Percentiles rank a stretch among this genome's conserved stretches.
Conservation (phyloP, 2,329 filamentous ascomycete species). For the Fusarium kyushuense region DNA sequence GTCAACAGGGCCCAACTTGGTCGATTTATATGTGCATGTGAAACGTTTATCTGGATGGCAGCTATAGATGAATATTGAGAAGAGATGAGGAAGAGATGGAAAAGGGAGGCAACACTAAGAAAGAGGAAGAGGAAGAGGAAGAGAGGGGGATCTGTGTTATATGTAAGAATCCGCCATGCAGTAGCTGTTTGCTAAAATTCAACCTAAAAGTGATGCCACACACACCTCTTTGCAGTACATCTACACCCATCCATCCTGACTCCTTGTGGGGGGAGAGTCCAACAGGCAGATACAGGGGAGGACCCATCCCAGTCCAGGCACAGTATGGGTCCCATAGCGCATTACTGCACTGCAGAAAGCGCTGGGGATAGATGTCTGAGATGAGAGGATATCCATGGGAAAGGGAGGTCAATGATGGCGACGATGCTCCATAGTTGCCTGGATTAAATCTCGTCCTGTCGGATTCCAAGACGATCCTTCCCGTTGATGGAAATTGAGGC, state of each 20-base stretch:
- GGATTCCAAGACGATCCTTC: slow-evolving; percentile 41
- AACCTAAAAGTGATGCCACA: slow-evolving; percentile 39
- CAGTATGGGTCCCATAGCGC: slow-evolving; percentile 22
- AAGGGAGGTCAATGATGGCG: slow-evolving; percentile 32
- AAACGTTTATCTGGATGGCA: slow-evolving; percentile 12
- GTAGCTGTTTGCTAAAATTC: slow-evolving; percentile 27
- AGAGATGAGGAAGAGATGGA: slow-evolving; percentile 9
- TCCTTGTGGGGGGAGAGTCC: slow-evolving; percentile 29
- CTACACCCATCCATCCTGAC: slow-evolving; percentile 19
- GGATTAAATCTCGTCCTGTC: slow-evolving; percentile 42
- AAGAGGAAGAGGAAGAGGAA: slow-evolving; percentile 1
- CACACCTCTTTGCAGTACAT: slow-evolving; percentile 19
- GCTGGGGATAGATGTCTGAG: slow-evolving; percentile 39
- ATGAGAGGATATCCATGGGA: slow-evolving; percentile 1
- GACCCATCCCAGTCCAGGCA: slow-evolving; percentile 38
- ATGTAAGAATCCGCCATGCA: slow-evolving; percentile 22
- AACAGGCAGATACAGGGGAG: slow-evolving; percentile 39
- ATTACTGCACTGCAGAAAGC: slow-evolving; percentile 17
- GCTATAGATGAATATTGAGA: slow-evolving; percentile 11
- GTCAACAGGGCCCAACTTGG: slow-evolving; percentile 33
- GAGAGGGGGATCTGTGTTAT: slow-evolving; percentile 18
- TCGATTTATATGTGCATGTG: slow-evolving; percentile 31
- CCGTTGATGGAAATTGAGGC: slow-evolving; percentile 45
- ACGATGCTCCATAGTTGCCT: slow-evolving; percentile 51
- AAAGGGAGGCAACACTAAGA: slow-evolving; percentile 12